Base-by-base conservation (phyloP, 306 rosid genomes). In the Corylus americana region DNA sequence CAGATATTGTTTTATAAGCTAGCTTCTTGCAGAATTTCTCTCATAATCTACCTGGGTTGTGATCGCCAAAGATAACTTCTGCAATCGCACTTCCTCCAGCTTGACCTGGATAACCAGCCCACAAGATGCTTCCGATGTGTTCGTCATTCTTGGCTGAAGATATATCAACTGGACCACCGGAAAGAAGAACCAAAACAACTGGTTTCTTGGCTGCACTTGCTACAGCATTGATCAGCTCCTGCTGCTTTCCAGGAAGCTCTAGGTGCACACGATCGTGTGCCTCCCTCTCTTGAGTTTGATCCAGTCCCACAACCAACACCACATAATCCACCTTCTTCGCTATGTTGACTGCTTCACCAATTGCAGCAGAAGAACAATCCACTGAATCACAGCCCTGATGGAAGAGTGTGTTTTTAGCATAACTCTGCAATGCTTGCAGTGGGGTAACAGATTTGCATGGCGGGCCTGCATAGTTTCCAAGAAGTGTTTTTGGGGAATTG, bases 71-170 rank as follows among this genome's bases (percentile, higher is more conserved):
- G 79, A 95, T 88, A 68, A 95, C 83, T 67, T 91, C 84, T 8
- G 98, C 93, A 78, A 95, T 80, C 2, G 99, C 99, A 71, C 76
- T 73, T 68, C 95, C 97, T 66, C 99, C 99, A 53, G 86, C 86
- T 85, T 93, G 87, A 8, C 99, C 98, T 0, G 98, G 98, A 88
- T 95, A 95, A 81, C 99, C 99, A 69, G 96, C 99, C 99, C 98
- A 95, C 59, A 95, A 63, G 79, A 95, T 95, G 79, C 99, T 84
- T 75, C 99, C 97, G 39, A 95, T 70, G 77, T 85, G 89, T 71
- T 72, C 9, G 62, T 91, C 62, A 83, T 80, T 10, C 86, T 93
- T 95, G 3, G 96, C 93, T 6, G 83, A 85, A 83, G 94, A 84
- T 58, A 93, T 85, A 86, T 95, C 99, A 7, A 95, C 63, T 7